These are phyloP conservation scores for Begonia peltatifolia DNA, from an alignment of 306 rosid species.

Conservation along the genomic window DNA sequence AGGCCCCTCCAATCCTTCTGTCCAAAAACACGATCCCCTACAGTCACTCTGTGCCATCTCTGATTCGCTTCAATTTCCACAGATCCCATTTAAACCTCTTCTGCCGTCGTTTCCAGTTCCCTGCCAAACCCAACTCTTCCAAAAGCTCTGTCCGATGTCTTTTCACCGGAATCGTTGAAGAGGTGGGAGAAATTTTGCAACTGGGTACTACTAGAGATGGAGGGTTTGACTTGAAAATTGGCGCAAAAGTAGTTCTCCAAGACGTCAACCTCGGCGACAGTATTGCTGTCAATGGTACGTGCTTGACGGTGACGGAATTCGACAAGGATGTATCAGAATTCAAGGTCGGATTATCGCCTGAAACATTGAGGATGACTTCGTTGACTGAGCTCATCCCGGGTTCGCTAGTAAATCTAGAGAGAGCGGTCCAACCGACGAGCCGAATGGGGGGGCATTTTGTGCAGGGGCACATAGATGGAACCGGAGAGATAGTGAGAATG, in stretches of 20 bases:
- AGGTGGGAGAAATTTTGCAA: constrained; percentile 51
- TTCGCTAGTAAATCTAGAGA: constrained; percentile 63
- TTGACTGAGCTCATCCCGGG: constrained; percentile 41
- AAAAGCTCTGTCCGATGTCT: constrained; percentile 27
- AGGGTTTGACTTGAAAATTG: constrained; percentile 45
- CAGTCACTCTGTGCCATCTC: constrained; percentile 8
- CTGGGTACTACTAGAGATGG: constrained; percentile 36
- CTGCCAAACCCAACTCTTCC: constrained; percentile 2
- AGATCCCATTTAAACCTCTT: constrained; percentile 24
- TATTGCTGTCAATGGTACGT: constrained; percentile 84
- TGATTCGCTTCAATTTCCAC: constrained; percentile 16
- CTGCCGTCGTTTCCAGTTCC: constrained; percentile 14
- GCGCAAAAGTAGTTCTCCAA: constrained; percentile 53
- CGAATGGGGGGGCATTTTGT: constrained; percentile 95
- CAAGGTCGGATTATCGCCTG: constrained; percentile 76
- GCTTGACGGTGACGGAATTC: constrained; percentile 66
- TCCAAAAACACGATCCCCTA: constrained; percentile 4
- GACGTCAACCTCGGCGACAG: constrained; percentile 81
- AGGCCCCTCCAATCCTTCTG: constrained; percentile 7
- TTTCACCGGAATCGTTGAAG: constrained; percentile 91
- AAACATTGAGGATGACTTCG: constrained; percentile 74
- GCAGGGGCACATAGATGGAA: constrained; percentile 95
- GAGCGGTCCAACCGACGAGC: constrained; percentile 60
- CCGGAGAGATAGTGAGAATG: constrained; percentile 54
- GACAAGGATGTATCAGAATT: constrained; percentile 30